Base-by-base conservation (phyloP, 495 filamentous ascomycete species). In the Lasiosphaeris hirsuta region DNA sequence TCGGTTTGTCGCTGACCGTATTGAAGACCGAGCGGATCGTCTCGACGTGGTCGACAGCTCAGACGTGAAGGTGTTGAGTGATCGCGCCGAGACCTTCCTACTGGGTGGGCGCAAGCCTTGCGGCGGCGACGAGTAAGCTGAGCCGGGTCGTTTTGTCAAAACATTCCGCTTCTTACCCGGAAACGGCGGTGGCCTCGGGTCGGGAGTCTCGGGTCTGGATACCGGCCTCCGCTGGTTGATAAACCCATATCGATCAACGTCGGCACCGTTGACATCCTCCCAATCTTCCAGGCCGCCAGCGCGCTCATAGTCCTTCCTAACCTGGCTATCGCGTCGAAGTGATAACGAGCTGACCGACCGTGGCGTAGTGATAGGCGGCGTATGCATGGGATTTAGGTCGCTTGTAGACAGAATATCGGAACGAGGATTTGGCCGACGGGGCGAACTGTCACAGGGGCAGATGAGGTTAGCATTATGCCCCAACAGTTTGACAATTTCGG, bases 231-330 rank as follows among this genome's bases (percentile, higher is more conserved):
- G 65, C 66, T 75, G 58, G 77, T 64, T 80, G 69, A 99, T 97
- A 75, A 99, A 99, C 14, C 94, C 94, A 69, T 97, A 99, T 65
- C 83, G 79, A 72, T 99, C 94, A 41, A 97, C 89, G 68, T 96
- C 89, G 39, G 77, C 81, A n/a, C 82, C 88, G n/a, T 86, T 78
- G 10, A 99, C 74, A 70, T 96, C 87, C 63, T 93, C 87, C 95
- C 94, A 99, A 65, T 96, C 92, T 66, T 99, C 94, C 40, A 95
- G 84, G 0, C 93, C 93, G 13, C 92, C 92, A 11, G 91, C 90
- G 11, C 86, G 72, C 70, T 80, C 75, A 38, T 73, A 67, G 19
- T 62, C 67, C 43, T 46, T 61, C 48, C 66, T 61, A 18, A 48
- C 37, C 38, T 60, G 58, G 45, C 63, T 75, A 70, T 69, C 69